Evolutionary conservation across 1,284 basidiomycete genomes (phyloP), one percentile per base, ranked within the genome.

Genomic region (Irpex rosettiformis): DNA sequence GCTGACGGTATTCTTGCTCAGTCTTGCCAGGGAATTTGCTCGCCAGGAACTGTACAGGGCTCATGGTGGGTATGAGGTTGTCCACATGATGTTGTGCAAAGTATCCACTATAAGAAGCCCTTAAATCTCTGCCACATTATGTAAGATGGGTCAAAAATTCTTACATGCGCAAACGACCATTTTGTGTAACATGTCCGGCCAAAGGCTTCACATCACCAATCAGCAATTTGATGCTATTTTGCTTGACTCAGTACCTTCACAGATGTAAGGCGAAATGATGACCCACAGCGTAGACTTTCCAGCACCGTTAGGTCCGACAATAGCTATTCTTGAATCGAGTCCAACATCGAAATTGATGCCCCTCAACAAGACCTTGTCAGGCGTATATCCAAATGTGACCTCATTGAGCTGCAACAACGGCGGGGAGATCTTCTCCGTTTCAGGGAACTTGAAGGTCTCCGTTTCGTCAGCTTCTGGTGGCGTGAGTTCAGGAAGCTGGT

Each of bases 71-170:
- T 59, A 89, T 85, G 58, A 99, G 83, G 54, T 92, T 91, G 73
- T 99, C 97, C 55, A 99, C 91, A 71, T 99, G 97, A 73, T 99
- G 97, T 71, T 99, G 97, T 13, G 95, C 93, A 73, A 98, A 98
- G 78, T 98, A 96, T 29, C 90, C 92, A 61, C 86, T 91, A 68
- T 25, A 49, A 6, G 33, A 24, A 29, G 37, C 4, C 13, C 37
- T n/a, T 1, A 5, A 4, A 40, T n/a, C 16, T 40, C 37, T 16
- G 37, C 4, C n/a, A n/a, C n/a, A n/a, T n/a, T 30, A 42, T 52
- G 18, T 45, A 18, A 24, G 25, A 21, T 1, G n/a, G 45, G 18
- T 25, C 13, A n/a, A 52, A 18, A 7, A 27, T 28, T 13, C 87
- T 56, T 69, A 91, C 91, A 97, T 84, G 61, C 97, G 84, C 55